Evolutionary conservation across 768 basidiomycete species (phyloP), one percentile per base, ranked within the genome.

Genomic region (Zangia roseola): DNA sequence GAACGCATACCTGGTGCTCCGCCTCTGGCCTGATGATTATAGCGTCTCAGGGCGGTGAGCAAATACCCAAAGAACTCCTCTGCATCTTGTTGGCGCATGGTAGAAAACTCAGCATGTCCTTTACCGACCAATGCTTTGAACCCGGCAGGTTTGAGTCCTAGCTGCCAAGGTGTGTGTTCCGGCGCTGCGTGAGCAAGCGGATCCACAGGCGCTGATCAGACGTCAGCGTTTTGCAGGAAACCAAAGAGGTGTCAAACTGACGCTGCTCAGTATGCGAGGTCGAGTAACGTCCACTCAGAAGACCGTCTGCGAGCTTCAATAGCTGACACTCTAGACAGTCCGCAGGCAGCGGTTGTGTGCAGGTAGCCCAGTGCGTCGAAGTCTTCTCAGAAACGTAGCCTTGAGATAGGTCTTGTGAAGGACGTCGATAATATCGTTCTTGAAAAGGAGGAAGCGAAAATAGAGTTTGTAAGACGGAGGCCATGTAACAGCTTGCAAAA

Each of bases 61-160:
- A 98, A 71, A 68, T 95, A 82, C 30, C 81, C 78, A 45, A 99
- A 77, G 71, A 97, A 98, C 69, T 98, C 95, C 61, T 95, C 93
- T 6, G 94, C 84, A 60, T 99, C 97, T 63, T 98, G 97, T 68
- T 99, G 95, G 44, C 82, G 79, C 94, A 97, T 98, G 40, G 94
- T 98, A 28, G 88, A 75, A 60, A 98, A 98, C 69, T 97, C 97
- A 26, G 81, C 81, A 60, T 98, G 97, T 1, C 91, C 93, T 56
- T 88, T 90, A 3, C 95, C 95, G 30, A 98, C 81, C 10, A 98
- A 79, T 5, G 83, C 72, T 68, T 97, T 98, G 75, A 98, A 92
- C 54, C 81, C 82, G 1, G 75, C 74, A 0, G 95, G 97, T 36
- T 80, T 79, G 35, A 99, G 66, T 0, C 97, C 97, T 20, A 79